A percentile compares a stretch with the other conserved stretches of the same genome.
These are phyloP conservation scores for Calonectria fujianensis DNA, from an alignment of 2,329 filamentous ascomycete genomes.

Conservation along the genomic window DNA sequence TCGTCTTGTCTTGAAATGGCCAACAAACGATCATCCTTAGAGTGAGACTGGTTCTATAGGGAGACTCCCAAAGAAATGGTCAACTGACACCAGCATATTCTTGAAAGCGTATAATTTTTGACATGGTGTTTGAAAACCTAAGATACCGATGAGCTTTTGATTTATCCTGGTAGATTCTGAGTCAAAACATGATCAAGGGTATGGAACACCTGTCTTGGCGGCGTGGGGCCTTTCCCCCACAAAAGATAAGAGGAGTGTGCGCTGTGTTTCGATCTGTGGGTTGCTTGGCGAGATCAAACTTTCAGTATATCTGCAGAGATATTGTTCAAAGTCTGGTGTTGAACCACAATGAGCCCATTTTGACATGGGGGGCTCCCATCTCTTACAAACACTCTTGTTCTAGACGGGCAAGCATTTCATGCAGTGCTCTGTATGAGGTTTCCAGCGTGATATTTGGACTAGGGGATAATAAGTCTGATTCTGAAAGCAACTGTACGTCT, in stretches of 20 bases:
- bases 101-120: not conserved
- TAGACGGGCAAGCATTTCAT: too few species aligned
- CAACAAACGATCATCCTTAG: not conserved
- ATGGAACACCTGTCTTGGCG: not conserved
- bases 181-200: not conserved
- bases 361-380: too few species aligned
- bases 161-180: not conserved
- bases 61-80: not conserved
- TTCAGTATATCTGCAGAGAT: not conserved
- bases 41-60: not conserved
- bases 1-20: not conserved
- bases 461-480: too few species aligned
- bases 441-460: too few species aligned
- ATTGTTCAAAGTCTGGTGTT: too few species aligned
- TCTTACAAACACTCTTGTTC: too few species aligned
- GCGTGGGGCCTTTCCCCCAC: not conserved
- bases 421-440: too few species aligned
- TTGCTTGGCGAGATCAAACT: not conserved
- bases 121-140: not conserved
- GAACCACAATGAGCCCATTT: too few species aligned
- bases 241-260: not conserved
- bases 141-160: not conserved
- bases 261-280: not conserved
- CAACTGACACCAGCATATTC: not conserved
- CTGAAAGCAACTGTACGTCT: too few species aligned